phyloP scores from a whole-genome alignment of 2,329 filamentous ascomycete species.

The Fusarium sambucinum region DNA sequence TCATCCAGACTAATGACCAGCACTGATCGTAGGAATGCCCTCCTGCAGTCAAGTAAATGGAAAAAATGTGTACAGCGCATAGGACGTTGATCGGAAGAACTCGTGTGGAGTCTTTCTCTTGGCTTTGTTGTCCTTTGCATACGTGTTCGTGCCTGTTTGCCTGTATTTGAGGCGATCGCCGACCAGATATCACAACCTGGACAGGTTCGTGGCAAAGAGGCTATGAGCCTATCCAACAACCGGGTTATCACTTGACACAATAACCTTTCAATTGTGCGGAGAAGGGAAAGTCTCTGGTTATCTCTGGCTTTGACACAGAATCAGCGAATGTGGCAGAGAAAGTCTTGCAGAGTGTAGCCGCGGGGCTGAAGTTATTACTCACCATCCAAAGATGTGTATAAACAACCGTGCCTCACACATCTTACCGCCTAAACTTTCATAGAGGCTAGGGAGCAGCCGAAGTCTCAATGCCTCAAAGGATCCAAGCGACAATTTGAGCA shows the following conservation, averaged over 20 bases:
- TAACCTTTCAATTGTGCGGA: neutral
- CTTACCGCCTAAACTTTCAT: neutral
- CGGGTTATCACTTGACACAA: neutral
- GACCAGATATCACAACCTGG: neutral
- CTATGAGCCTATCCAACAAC: neutral
- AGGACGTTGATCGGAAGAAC: conserved; percentile 28
- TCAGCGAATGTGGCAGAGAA: neutral
- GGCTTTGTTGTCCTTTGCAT: conserved; percentile 22
- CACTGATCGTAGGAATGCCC: conserved; percentile 22
- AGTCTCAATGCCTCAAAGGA: neutral
- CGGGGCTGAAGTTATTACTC: neutral
- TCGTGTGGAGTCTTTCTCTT: conserved; percentile 21
- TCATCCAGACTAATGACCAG: conserved; percentile 16
- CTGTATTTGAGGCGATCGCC: conserved; percentile 4
- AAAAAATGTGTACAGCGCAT: conserved; percentile 21
- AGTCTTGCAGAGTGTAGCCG: neutral
- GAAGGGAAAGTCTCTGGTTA: too few relatives aligned
- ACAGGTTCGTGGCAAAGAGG: neutral
- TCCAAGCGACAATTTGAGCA: neutral
- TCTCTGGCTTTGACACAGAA: neutral
- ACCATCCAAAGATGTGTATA: neutral
- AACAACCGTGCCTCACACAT: neutral
- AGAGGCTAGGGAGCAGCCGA: neutral
- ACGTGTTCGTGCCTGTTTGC: conserved; percentile 35
- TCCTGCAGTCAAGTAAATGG: conserved; percentile 20